Percentiles rank a stretch among this genome's conserved stretches.
Evolutionary conservation across 2,329 filamentous ascomycete species (phyloP).

Genomic region (Trichoderma cornu-damae): DNA sequence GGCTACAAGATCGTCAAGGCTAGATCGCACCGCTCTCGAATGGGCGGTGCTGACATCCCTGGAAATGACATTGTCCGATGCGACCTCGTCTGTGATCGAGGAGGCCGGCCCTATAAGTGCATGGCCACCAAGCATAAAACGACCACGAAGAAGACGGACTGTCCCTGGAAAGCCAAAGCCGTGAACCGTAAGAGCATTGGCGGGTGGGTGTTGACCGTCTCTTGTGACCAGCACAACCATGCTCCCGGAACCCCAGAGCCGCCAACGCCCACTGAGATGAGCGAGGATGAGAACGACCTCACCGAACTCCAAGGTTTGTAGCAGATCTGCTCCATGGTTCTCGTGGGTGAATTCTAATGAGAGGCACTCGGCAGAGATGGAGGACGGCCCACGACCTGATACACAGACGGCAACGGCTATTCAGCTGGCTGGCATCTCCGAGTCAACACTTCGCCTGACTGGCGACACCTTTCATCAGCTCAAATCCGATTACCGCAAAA

Average conservation of each 20-base stretch:
- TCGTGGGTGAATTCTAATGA: neutral
- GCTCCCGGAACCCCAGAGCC: constrained; percentile 42
- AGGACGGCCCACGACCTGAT: constrained; percentile 33
- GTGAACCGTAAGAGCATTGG: constrained; percentile 41
- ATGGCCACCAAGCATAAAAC: constrained; percentile 43
- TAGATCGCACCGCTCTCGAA: constrained; percentile 39
- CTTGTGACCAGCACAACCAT: constrained; percentile 43
- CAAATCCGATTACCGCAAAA: constrained; percentile 41
- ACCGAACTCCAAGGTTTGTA: constrained; percentile 22
- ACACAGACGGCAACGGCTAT: constrained; percentile 36
- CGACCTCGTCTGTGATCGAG: constrained; percentile 43
- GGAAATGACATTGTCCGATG: constrained; percentile 42
- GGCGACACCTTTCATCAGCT: constrained; percentile 43
- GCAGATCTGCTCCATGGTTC: neutral
- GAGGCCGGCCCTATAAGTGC: constrained; percentile 41
- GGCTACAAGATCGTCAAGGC: constrained; percentile 45
- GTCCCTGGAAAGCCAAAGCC: constrained; percentile 43
- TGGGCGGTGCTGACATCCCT: constrained; percentile 38
- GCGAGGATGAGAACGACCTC: constrained; percentile 33
- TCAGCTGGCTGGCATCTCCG: constrained; percentile 38
- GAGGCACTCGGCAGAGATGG: constrained; percentile 6
- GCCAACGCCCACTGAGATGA: constrained; percentile 32
- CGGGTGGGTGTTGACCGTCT: constrained; percentile 42
- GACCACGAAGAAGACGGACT: constrained; percentile 43
- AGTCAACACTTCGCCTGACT: constrained; percentile 36